These are phyloP conservation scores for Aspergillus flavus DNA, from an alignment of 2,329 filamentous ascomycete species.

Conservation along the genomic window DNA sequence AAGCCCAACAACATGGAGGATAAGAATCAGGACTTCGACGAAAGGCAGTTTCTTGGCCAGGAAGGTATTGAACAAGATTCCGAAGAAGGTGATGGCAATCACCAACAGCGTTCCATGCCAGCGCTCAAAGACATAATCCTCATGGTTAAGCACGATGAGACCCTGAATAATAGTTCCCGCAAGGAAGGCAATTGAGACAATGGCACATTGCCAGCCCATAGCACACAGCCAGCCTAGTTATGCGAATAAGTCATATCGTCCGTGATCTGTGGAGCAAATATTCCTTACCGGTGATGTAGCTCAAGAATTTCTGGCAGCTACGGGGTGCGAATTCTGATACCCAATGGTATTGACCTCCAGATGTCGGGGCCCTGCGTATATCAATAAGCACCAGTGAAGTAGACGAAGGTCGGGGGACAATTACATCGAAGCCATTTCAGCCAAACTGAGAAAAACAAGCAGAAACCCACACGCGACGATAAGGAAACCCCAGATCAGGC, in stretches of 20 bases:
- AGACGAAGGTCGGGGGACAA: neutral
- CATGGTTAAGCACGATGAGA: slow-evolving; percentile 47
- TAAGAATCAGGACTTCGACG: slow-evolving; percentile 44
- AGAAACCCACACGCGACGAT: slow-evolving; percentile 34
- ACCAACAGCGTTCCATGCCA: slow-evolving; percentile 51
- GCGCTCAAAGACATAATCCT: slow-evolving; percentile 41
- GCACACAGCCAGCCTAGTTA: slow-evolving; percentile 46
- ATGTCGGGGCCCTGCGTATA: slow-evolving; percentile 40
- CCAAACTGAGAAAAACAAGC: slow-evolving; percentile 41
- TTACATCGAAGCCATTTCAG: slow-evolving; percentile 50
- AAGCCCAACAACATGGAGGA: slow-evolving; percentile 47
- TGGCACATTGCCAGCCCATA: slow-evolving; percentile 50
- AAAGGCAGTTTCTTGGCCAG: slow-evolving; percentile 41
- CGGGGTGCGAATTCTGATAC: slow-evolving; percentile 48
- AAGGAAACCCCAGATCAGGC: slow-evolving; percentile 42
- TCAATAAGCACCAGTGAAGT: neutral
- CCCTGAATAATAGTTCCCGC: slow-evolving; percentile 51
- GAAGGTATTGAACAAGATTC: slow-evolving; percentile 47
- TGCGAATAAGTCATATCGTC: neutral
- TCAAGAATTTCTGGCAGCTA: slow-evolving; percentile 46
- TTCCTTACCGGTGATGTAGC: slow-evolving; percentile 46
- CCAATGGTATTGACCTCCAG: slow-evolving; percentile 46
- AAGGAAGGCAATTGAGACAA: slow-evolving; percentile 48
- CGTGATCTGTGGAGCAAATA: neutral
- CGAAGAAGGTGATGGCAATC: slow-evolving; percentile 42